Evolutionary conservation across 1,139 yeast genomes (phyloP), one percentile per base, ranked within the genome.

Genomic region (Yarrowia galli): DNA sequence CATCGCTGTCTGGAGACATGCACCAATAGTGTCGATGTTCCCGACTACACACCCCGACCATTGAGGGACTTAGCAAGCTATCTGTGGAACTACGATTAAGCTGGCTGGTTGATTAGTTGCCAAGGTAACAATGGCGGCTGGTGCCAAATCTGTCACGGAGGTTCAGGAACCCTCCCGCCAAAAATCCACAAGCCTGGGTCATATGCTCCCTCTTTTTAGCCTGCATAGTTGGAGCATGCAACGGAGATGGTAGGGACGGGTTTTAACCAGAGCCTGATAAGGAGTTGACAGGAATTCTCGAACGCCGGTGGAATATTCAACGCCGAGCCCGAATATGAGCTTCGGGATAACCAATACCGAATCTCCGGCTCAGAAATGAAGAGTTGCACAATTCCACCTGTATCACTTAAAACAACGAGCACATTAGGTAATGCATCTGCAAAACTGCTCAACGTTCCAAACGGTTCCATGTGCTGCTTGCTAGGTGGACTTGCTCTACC

Each of bases 171-270:
- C 10, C 32, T 28, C 8, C 4, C 5, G 13, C 15, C 20, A 48
- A 48, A 28, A 22, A 18, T 48, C 54, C 54, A 48, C 56, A 35
- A 35, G 42, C 28, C 45, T n/a, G 9, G 46, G 13, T 25, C 61
- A 38, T 40, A 54, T 54, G 45, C 13, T 13, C 25, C n/a, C 15
- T n/a, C 61, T 13, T n/a, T 54, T 25, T 25, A 40, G 23, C 36
- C 7, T 23, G 61, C 61, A 54, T 54, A 38, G 25, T 2, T 8
- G 22, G 40, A 32, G 54, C 54, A 32, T 12, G n/a, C 23, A n/a
- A 18, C 35, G 56, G 40, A 35, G 42, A 51, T 32, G 40, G 40
- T 35, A 8, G 15, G 40, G 40, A 25, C 42, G 56, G n/a, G 42
- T 18, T 23, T 35, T 18, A 28, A 18, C 20, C 7, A 18, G 10